These are phyloP conservation scores for Breynia disticha DNA, from an alignment of 441 rosid species.

Conservation along the genomic window DNA sequence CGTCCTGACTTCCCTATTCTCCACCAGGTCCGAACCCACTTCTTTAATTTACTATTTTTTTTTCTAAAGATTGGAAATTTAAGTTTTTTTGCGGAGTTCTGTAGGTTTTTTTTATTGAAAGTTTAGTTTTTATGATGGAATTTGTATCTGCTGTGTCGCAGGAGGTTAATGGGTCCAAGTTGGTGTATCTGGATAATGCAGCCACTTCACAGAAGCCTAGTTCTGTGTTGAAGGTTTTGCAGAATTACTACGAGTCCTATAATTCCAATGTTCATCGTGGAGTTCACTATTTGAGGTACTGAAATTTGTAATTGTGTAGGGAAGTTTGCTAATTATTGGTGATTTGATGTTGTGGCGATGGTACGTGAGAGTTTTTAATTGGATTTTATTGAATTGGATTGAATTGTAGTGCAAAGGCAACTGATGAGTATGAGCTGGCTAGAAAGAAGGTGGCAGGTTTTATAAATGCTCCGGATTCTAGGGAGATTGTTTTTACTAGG, in stretches of 20 bases:
- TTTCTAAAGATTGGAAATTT: background rate
- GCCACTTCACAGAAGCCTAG: constrained; percentile 91
- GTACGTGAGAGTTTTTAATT: background rate
- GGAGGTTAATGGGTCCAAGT: constrained; percentile 76
- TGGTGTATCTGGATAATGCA: constrained; percentile 84
- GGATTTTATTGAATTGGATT: background rate
- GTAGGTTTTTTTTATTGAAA: background rate
- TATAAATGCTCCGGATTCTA: constrained; percentile 58
- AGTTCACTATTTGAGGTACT: constrained; percentile 70
- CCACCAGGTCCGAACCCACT: constrained; percentile 45
- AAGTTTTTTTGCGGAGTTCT: too few species aligned
- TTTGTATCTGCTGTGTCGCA: constrained; percentile 17
- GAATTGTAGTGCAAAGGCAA: constrained; percentile 69
- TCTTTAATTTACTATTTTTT: background rate
- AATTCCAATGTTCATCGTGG: constrained; percentile 92
- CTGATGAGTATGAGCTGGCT: constrained; percentile 82
- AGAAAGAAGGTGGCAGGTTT: constrained; percentile 82
- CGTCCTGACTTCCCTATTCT: constrained; percentile 84
- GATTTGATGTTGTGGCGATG: background rate
- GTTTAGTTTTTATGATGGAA: background rate
- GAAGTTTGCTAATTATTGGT: background rate
- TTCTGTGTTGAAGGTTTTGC: constrained; percentile 56
- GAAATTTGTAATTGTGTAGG: background rate
- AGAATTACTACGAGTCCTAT: constrained; percentile 55
- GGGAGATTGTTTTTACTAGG: constrained; percentile 79